These are phyloP conservation scores for Phytophthora hibernalis DNA, from an alignment of 352 stramenopile genomes.

Conservation along the genomic window DNA sequence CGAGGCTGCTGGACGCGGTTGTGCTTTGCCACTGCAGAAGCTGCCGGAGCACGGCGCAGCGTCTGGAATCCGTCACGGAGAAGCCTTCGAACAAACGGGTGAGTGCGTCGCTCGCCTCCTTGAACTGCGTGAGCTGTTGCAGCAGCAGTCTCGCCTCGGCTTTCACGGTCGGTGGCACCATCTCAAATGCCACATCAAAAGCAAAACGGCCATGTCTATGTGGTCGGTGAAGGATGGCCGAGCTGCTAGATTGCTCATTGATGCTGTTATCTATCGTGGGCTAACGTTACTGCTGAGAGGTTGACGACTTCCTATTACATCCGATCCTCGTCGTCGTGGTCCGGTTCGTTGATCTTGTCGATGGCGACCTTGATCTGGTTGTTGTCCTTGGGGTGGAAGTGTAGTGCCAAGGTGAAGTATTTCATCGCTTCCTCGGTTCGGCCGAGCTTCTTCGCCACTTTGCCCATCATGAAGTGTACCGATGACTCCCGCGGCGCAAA, in stretches of 20 bases:
- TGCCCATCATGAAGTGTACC: constrained; percentile 97
- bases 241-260: constrained; percentile 5
- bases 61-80: constrained; percentile 14
- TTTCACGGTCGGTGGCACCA: constrained; percentile 29
- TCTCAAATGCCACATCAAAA: constrained; percentile 28
- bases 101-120: constrained; percentile 54
- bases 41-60: constrained; percentile 45
- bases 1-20: constrained; percentile 28
- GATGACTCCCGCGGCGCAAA: constrained; percentile 95
- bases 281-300: not conserved
- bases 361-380: constrained; percentile 97
- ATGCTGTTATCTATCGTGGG: constrained; percentile 32
- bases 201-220: constrained; percentile 34
- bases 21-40: constrained; percentile 59
- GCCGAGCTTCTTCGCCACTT: constrained; percentile 92
- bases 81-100: constrained; percentile 54
- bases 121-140: constrained; percentile 67
- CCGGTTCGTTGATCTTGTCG: constrained; percentile 88
- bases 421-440: constrained; percentile 93
- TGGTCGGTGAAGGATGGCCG: not conserved
- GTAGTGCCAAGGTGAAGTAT: constrained; percentile 96
- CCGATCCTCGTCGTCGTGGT: constrained; percentile 61
- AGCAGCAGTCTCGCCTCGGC: constrained; percentile 52
- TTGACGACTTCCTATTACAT: constrained; percentile 41
- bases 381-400: constrained; percentile 98